Conservation (phyloP, 257 asterid genomes). For the Coffea canephora region DNA sequence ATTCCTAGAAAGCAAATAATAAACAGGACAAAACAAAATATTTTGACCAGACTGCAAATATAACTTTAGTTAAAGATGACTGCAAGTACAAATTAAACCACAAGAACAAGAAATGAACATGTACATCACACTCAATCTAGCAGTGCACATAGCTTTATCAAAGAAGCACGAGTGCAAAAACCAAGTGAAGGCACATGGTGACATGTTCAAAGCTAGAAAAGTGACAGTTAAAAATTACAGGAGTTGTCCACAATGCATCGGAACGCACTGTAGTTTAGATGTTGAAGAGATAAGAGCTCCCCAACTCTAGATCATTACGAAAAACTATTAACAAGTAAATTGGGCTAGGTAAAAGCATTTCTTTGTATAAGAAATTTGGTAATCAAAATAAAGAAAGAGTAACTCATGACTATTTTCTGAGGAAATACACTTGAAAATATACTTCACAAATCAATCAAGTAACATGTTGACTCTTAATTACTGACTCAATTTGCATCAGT, state of each 20-base stretch:
- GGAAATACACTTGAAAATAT: background rate
- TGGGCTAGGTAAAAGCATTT: background rate
- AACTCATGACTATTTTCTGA: background rate
- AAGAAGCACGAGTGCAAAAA: constrained; percentile 3
- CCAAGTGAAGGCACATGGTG: background rate
- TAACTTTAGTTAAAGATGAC: too few species aligned
- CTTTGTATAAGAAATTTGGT: background rate
- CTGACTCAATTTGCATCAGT: background rate
- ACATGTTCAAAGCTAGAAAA: background rate
- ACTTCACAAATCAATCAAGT: background rate
- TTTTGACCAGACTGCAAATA: background rate
- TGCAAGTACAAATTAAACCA: background rate
- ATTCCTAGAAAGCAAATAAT: background rate
- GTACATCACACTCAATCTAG: background rate
- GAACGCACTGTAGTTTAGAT: background rate
- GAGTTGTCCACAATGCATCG: too few species aligned
- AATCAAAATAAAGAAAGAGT: background rate
- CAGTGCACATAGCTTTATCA: background rate
- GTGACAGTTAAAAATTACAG: background rate
- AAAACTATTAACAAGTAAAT: background rate
- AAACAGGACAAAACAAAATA: background rate
- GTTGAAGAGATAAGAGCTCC: background rate
- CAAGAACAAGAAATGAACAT: background rate
- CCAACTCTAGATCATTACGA: background rate
- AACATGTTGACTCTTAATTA: background rate